These are phyloP conservation scores for Nannochloropsis salina DNA, from an alignment of 108 stramenopile species.

Conservation along the genomic window DNA sequence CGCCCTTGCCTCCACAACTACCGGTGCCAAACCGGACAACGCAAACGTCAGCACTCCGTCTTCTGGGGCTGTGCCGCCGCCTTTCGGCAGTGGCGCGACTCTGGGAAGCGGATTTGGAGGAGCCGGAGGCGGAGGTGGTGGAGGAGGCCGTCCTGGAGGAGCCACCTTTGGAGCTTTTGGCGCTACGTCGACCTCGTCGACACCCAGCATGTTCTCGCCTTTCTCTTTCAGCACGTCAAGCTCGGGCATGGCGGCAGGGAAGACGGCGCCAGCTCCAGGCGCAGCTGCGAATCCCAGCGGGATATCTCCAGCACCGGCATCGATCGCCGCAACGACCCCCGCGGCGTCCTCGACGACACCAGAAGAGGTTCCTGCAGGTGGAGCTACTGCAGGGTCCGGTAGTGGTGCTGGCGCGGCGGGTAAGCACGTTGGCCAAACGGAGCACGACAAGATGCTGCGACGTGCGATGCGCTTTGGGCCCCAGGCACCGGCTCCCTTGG, in stretches of 20 bases:
- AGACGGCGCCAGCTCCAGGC: not conserved
- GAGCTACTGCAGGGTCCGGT: not conserved
- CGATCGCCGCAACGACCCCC: not conserved
- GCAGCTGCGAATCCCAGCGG: not conserved
- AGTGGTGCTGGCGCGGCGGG: not conserved
- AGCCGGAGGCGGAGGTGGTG: not conserved
- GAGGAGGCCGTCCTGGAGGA: not conserved
- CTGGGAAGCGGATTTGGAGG: not conserved
- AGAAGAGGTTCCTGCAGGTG: too few species aligned
- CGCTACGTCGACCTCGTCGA: not conserved
- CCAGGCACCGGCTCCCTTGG: not conserved
- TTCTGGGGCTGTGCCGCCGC: not conserved
- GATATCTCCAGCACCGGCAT: not conserved
- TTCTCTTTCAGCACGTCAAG: not conserved
- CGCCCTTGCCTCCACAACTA: not conserved
- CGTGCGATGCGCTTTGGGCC: not conserved
- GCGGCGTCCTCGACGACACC: too few species aligned
- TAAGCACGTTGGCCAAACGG: not conserved
- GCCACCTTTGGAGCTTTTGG: not conserved
- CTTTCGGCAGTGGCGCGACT: not conserved
- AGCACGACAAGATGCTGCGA: not conserved
- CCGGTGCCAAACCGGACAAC: not conserved
- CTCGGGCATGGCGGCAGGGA: not conserved
- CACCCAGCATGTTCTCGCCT: conserved; percentile 6
- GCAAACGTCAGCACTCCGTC: not conserved